Conservation (phyloP, 768 basidiomycete species). For the Termitomyces sp. region DNA sequence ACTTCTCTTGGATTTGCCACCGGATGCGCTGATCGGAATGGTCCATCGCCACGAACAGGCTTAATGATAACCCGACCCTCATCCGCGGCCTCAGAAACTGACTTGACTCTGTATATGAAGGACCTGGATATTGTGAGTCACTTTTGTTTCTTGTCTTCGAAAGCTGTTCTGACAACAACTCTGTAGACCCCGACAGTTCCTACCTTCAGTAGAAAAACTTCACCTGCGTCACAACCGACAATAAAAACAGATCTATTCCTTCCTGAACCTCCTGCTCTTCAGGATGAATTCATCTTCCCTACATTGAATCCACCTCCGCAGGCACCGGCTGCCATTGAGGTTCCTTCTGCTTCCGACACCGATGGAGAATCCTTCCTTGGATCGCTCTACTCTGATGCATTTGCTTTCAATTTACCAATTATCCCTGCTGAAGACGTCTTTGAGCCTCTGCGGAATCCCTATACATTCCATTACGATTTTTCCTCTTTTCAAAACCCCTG, state of each 20-base stretch:
- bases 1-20: constrained; percentile 24
- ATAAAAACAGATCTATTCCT: background rate
- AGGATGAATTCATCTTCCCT: constrained; percentile 8
- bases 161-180: background rate
- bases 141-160: background rate
- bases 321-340: background rate
- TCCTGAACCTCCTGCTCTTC: background rate
- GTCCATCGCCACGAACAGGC: constrained; percentile 6
- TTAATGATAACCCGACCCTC: constrained; percentile 15
- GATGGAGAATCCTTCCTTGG: constrained; percentile 6
- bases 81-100: constrained; percentile 16
- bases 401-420: constrained; percentile 1
- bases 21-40: background rate
- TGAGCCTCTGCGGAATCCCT: background rate
- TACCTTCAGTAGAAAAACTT: constrained; percentile 10
- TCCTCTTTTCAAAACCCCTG: constrained; percentile 4
- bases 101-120: constrained; percentile 15
- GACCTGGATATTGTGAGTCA: constrained; percentile 24
- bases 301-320: constrained; percentile 1
- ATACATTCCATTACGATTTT: constrained; percentile 1
- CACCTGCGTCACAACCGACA: background rate
- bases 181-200: constrained; percentile 21
- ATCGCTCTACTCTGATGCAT: constrained; percentile 7
- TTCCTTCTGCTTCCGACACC: background rate
- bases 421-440: constrained; percentile 4